Base-by-base conservation (phyloP, 495 filamentous ascomycete species). In the Friedmanniomyces endolithicus region DNA sequence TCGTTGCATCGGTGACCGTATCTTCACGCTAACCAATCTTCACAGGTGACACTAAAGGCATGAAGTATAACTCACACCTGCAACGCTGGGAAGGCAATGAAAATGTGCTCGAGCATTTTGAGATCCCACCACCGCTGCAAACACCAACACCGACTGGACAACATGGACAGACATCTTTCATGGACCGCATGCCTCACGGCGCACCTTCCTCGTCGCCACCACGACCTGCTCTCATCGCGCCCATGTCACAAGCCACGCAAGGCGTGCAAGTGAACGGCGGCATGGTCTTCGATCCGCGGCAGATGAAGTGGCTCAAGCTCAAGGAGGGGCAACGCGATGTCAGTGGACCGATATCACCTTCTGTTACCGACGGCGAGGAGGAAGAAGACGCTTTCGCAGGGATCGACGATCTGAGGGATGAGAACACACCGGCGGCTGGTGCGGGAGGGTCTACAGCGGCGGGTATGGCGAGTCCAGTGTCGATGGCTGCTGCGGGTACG, bases 1-100 rank as follows among this genome's bases (percentile, higher is more conserved):
- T 8, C 19, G 12, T 8, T 2, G 17, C 8, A 47, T n/a, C n/a
- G n/a, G n/a, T 34, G 47, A 24, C 24, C n/a, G 27, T 31, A 9
- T 9, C 27, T n/a, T n/a, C 1, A 24, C 16, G 47, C 47, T 50
- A 50, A 50, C 19, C 7, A 3, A 9, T 19, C 47, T 4, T 47
- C 7, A 20, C 16, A 17, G 47, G 17, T 6, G 47, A 17, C 24
- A 19, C 24, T 6, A 20, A 25, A 12, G 47, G 89, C 50, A 98
- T 98, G 92, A 83, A 77, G 29, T 98, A 94, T 69, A 98, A 98
- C 64, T 86, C 92, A 1, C 66, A 68, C 16, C 83, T 83, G 0
- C 89, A 82, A 63, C 78, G 81, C 25, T 98, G 94, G 92, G 92
- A 97, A 71, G 92, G 92, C 37, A 98, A 98, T 61, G 92, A 97